A percentile compares a stretch with the other conserved stretches of the same genome.
These are phyloP conservation scores for Fusarium verrucosum DNA, from an alignment of 2,329 filamentous ascomycete genomes.

Conservation along the genomic window DNA sequence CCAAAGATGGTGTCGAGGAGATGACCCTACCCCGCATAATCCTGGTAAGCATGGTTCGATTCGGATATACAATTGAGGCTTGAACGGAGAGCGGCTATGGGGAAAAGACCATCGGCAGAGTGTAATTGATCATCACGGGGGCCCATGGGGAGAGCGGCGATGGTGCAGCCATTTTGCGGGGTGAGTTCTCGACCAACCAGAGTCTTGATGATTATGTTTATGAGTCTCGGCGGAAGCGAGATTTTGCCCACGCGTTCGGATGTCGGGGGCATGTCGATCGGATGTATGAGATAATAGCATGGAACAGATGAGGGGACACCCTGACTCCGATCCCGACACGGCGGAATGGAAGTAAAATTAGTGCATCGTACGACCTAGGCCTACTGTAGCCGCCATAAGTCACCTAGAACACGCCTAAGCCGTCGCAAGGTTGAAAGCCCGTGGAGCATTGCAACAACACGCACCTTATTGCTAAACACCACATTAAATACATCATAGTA, in stretches of 20 bases:
- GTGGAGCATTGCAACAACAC: neutral
- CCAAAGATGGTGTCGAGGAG: conserved; percentile 6
- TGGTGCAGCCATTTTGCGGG: conserved; percentile 24
- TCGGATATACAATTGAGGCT: conserved; percentile 16
- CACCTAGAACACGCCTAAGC: neutral
- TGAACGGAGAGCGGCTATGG: conserved; percentile 28
- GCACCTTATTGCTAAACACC: neutral
- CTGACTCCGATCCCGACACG: conserved; percentile 27
- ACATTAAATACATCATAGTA: neutral
- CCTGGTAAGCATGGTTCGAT: conserved; percentile 15
- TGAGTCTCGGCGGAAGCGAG: conserved; percentile 11
- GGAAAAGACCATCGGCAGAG: conserved; percentile 16
- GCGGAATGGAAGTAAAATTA: neutral
- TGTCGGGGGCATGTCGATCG: conserved; percentile 21
- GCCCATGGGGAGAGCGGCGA: conserved; percentile 6
- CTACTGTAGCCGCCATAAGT: neutral
- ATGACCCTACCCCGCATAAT: conserved; percentile 33
- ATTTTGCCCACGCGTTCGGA: conserved; percentile 13
- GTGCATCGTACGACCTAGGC: neutral
- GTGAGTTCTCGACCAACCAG: conserved; percentile 10
- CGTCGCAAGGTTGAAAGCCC: neutral
- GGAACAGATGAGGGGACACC: neutral
- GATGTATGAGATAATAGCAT: no score
- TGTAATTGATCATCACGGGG: neutral
- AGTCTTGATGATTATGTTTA: conserved; percentile 22